Evolutionary conservation across 805 yeast species (phyloP).

Genomic region (Myxozyma neotropica): DNA sequence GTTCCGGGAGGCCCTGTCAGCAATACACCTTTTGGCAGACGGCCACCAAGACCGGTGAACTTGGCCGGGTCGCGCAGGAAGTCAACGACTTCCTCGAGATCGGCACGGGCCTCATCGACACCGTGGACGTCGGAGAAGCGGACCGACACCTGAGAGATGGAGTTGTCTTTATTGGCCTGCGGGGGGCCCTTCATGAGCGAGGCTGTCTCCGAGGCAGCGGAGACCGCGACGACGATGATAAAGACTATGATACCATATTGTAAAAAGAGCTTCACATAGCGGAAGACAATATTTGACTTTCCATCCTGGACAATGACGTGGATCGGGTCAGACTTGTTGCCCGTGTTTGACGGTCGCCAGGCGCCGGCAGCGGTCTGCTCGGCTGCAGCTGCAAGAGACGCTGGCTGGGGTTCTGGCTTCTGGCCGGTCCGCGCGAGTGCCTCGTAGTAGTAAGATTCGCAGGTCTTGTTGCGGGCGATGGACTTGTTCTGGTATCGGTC

Average conservation of each 20-base stretch:
- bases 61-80: constrained; percentile 94
- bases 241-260: constrained; percentile 84
- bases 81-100: constrained; percentile 96
- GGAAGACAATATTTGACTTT: constrained; percentile 71
- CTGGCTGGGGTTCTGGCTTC: too few relatives aligned
- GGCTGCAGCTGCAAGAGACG: too few relatives aligned
- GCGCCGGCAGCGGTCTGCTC: background rate
- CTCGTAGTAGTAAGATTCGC: constrained; percentile 75
- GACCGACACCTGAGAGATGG: constrained; percentile 81
- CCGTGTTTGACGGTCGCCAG: constrained; percentile 45
- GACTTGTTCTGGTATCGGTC: constrained; percentile 92
- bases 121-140: constrained; percentile 93
- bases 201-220: constrained; percentile 78
- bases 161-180: constrained; percentile 77
- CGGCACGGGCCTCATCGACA: constrained; percentile 97
- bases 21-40: constrained; percentile 94
- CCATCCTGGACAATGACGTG: constrained; percentile 94
- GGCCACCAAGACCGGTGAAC: constrained; percentile 96
- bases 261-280: constrained; percentile 86
- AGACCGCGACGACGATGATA: constrained; percentile 76
- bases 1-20: constrained; percentile 99
- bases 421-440: constrained; percentile 60
- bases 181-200: constrained; percentile 69
- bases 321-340: constrained; percentile 78
- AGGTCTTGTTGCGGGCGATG: constrained; percentile 78